Evolutionary conservation across 257 asterid species (phyloP).

Genomic region (Solanum microdontum): DNA sequence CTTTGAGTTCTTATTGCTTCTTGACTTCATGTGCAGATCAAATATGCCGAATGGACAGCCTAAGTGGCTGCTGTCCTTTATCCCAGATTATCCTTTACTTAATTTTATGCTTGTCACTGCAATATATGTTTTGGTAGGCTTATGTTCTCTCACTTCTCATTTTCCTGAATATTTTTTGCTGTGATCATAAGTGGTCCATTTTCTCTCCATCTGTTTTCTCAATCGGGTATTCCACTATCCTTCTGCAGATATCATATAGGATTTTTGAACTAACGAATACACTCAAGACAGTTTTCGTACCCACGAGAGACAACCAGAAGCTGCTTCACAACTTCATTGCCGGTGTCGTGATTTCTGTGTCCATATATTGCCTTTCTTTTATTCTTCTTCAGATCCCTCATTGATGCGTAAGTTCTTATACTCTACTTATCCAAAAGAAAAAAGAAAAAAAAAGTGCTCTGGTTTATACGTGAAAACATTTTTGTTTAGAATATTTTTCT

Average conservation of each 20-base stretch:
- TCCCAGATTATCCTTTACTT: constrained; percentile 90
- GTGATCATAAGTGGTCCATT: background rate
- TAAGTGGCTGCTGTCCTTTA: constrained; percentile 81
- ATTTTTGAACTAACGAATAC: constrained; percentile 85
- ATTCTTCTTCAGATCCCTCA: constrained; percentile 63
- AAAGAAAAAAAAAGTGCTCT: background rate
- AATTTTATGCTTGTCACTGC: constrained; percentile 93
- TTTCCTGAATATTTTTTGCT: background rate
- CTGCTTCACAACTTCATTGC: constrained; percentile 58
- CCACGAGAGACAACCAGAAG: constrained; percentile 59
- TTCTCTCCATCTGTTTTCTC: background rate
- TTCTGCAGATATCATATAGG: constrained; percentile 66
- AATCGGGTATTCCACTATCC: background rate
- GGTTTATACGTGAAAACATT: background rate
- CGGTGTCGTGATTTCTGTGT: constrained; percentile 39
- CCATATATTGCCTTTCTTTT: constrained; percentile 51
- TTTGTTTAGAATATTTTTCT: too few species aligned
- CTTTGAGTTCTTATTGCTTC: background rate
- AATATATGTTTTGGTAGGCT: constrained; percentile 65
- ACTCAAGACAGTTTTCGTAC: constrained; percentile 71
- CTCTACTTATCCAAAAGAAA: background rate
- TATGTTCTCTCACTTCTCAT: background rate
- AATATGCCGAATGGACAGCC: constrained; percentile 91
- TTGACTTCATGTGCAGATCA: constrained; percentile 46
- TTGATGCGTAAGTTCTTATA: background rate